Percentiles rank a stretch among this genome's conserved stretches.
These are phyloP conservation scores for Salix brachista DNA, from an alignment of 345 rosid genomes.

Conservation along the genomic window DNA sequence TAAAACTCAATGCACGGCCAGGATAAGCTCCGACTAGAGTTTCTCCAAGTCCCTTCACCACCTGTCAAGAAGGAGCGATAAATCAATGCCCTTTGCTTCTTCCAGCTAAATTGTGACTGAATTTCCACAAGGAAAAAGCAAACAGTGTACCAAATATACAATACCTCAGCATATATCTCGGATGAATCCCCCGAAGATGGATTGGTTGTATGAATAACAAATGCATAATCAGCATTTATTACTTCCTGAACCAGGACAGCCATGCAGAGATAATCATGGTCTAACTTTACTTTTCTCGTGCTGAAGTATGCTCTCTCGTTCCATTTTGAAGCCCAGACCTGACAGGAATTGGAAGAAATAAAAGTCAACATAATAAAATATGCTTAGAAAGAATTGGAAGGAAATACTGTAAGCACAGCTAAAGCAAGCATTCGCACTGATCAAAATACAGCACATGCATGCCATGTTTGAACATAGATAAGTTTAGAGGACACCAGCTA, in stretches of 20 bases:
- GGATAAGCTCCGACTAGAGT: conserved; percentile 99
- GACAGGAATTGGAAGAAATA: conserved; percentile 12
- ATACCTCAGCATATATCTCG: conserved; percentile 95
- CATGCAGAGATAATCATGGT: conserved; percentile 95
- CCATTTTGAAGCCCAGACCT: conserved; percentile 99
- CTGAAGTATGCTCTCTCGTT: conserved; percentile 98
- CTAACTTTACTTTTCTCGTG: conserved; percentile 77
- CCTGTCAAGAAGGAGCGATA: conserved; percentile 37
- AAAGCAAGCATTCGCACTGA: background rate
- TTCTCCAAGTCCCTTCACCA: conserved; percentile 96
- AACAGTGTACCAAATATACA: background rate
- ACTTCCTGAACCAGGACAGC: conserved; percentile 98
- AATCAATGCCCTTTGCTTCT: conserved; percentile 11
- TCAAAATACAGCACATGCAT: background rate
- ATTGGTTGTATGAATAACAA: conserved; percentile 95
- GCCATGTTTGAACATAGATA: background rate
- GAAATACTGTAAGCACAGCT: background rate
- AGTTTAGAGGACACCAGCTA: background rate
- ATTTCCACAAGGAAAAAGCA: background rate
- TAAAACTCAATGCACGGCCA: conserved; percentile 92
- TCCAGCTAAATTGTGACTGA: background rate
- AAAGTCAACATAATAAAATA: background rate
- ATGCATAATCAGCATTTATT: conserved; percentile 93
- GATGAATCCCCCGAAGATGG: conserved; percentile 89
- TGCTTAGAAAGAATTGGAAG: background rate